phyloP scores from a whole-genome alignment of 768 basidiomycete species.

The Candolleomyces eurysporus region DNA sequence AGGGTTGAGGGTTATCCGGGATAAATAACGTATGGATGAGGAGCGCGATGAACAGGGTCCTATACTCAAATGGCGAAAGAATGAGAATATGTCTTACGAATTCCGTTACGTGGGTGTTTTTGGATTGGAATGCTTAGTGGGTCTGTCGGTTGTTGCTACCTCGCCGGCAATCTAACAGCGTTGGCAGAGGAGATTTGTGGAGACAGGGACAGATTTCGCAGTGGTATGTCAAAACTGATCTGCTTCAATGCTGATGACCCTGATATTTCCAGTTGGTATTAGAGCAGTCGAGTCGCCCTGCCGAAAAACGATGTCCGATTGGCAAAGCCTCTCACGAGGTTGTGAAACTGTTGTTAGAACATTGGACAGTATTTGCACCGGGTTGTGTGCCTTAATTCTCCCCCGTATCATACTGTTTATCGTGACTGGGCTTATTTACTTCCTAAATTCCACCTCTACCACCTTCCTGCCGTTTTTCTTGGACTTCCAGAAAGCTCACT shows the following conservation, averaged over 20 bases:
- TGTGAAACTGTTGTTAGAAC: conserved; percentile 78
- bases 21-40: conserved; percentile 51
- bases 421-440: conserved; percentile 7
- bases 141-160: conserved; percentile 18
- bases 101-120: conserved; percentile 78
- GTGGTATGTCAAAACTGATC: conserved; percentile 45
- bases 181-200: conserved; percentile 64
- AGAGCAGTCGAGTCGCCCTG: conserved; percentile 76
- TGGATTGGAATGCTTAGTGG: conserved; percentile 78
- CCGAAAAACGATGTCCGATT: conserved; percentile 77
- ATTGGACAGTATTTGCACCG: conserved; percentile 84
- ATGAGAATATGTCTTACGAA: conserved; percentile 70
- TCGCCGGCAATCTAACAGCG: background rate
- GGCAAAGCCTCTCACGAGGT: conserved; percentile 83
- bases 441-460: conserved; percentile 71
- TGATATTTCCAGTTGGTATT: conserved; percentile 54
- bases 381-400: conserved; percentile 55
- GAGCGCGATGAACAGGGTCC: conserved; percentile 49
- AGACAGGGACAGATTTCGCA: conserved; percentile 71
- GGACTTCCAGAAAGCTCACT: conserved; percentile 78
- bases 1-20: conserved; percentile 74
- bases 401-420: background rate
- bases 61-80: conserved; percentile 65
- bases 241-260: conserved; percentile 11
- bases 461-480: conserved; percentile 87